These are phyloP conservation scores for Catharanthus roseus DNA, from an alignment of 257 asterid species.

Conservation along the genomic window DNA sequence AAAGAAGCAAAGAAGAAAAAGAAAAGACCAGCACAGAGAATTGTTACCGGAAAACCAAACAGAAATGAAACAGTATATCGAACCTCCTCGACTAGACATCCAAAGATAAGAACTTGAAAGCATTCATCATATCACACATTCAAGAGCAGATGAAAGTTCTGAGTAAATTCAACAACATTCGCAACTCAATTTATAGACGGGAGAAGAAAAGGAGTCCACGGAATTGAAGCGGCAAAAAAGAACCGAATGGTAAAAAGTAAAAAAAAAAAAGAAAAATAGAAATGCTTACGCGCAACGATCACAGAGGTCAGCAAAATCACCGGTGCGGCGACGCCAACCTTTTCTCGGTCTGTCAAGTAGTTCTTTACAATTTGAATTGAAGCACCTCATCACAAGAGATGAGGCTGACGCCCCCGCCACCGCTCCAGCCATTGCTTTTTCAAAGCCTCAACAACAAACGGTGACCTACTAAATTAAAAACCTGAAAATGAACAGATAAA, in stretches of 20 bases:
- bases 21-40: neutral
- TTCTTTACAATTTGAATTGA: conserved; percentile 71
- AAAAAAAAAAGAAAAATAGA: neutral
- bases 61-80: neutral
- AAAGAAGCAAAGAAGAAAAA: neutral
- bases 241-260: neutral
- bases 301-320: conserved; percentile 89
- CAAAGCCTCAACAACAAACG: conserved; percentile 26
- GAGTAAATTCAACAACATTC: neutral
- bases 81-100: neutral
- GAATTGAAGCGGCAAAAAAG: neutral
- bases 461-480: conserved; percentile 11
- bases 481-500: neutral
- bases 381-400: conserved; percentile 55
- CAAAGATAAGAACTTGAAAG: neutral
- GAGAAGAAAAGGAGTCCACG: neutral
- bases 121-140: neutral
- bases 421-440: conserved; percentile 5
- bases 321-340: conserved; percentile 98
- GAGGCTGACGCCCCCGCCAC: conserved; percentile 19
- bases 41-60: neutral
- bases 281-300: conserved; percentile 89
- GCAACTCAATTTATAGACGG: neutral
- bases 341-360: conserved; percentile 43
- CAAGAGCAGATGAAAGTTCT: neutral